Percentiles rank a stretch among this genome's conserved stretches.
These are phyloP conservation scores for Zymoseptoria tritici DNA, from an alignment of 2,329 filamentous ascomycete genomes.

Conservation along the genomic window DNA sequence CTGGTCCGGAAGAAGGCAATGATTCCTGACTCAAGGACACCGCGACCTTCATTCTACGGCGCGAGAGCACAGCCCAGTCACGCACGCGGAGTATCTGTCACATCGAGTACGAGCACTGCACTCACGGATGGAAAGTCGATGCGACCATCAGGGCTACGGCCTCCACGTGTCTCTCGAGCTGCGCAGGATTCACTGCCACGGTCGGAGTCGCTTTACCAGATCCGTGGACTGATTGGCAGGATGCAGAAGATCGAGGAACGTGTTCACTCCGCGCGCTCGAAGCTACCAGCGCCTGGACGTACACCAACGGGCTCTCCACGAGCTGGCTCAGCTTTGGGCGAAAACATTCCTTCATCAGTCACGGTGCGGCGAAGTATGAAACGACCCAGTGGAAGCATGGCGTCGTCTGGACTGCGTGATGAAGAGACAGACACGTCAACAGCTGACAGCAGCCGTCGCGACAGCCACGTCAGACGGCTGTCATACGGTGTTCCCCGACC, in stretches of 20 bases:
- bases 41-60: conserved; percentile 41
- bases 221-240: conserved; percentile 86
- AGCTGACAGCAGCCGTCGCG: conserved; percentile 14
- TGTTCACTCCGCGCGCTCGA: conserved; percentile 84
- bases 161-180: conserved; percentile 24
- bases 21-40: conserved; percentile 46
- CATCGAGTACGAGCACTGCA: conserved; percentile 21
- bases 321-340: conserved; percentile 22
- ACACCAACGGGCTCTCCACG: conserved; percentile 77
- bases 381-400: conserved; percentile 47
- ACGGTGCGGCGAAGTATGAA: conserved; percentile 61
- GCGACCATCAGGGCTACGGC: conserved; percentile 40
- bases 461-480: conserved; percentile 37
- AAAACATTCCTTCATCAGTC: conserved; percentile 47
- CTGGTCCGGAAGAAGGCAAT: conserved; percentile 27
- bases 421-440: conserved; percentile 13
- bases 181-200: conserved; percentile 41
- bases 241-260: conserved; percentile 95
- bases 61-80: conserved; percentile 42
- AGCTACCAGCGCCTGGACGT: conserved; percentile 75
- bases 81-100: conserved; percentile 52
- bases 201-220: conserved; percentile 77
- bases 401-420: conserved; percentile 29
- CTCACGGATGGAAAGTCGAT: conserved; percentile 20
- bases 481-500: conserved; percentile 42